Evolutionary conservation across 371 early-diverging fungal species (phyloP).

Genomic region (Blakeslea trispora): DNA sequence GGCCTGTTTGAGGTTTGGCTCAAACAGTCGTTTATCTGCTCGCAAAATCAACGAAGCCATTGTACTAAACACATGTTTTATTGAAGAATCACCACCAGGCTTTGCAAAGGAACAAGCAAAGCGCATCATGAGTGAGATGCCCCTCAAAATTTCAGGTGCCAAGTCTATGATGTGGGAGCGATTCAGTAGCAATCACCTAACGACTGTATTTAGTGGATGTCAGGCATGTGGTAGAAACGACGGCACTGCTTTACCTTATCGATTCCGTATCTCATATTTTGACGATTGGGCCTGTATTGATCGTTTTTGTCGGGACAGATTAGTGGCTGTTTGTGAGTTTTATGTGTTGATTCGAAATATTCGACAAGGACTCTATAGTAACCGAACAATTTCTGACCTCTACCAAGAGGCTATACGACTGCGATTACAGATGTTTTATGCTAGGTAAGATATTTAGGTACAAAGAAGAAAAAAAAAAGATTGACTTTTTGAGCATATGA

Average conservation of each 20-base stretch:
- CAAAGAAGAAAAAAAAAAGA: no score
- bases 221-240: conserved; percentile 84
- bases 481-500: neutral
- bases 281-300: conserved; percentile 92
- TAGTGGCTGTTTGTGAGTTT: conserved; percentile 92
- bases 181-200: conserved; percentile 53
- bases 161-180: conserved; percentile 71
- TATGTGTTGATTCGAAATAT: conserved; percentile 90
- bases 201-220: conserved; percentile 69
- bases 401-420: conserved; percentile 81
- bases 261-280: conserved; percentile 76
- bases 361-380: conserved; percentile 81
- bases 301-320: conserved; percentile 83
- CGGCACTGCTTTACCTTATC: conserved; percentile 63
- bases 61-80: conserved; percentile 73
- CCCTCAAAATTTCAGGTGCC: conserved; percentile 57
- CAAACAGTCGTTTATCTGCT: conserved; percentile 80
- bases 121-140: conserved; percentile 46
- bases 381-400: conserved; percentile 72
- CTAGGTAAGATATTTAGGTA: conserved; percentile 48
- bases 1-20: conserved; percentile 89
- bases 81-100: conserved; percentile 70
- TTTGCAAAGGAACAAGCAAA: conserved; percentile 72
- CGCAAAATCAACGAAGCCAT: conserved; percentile 89
- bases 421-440: conserved; percentile 90